Evolutionary conservation across 768 basidiomycete species (phyloP), one percentile per base, ranked within the genome.

Genomic region (Clavaria fumosa): DNA sequence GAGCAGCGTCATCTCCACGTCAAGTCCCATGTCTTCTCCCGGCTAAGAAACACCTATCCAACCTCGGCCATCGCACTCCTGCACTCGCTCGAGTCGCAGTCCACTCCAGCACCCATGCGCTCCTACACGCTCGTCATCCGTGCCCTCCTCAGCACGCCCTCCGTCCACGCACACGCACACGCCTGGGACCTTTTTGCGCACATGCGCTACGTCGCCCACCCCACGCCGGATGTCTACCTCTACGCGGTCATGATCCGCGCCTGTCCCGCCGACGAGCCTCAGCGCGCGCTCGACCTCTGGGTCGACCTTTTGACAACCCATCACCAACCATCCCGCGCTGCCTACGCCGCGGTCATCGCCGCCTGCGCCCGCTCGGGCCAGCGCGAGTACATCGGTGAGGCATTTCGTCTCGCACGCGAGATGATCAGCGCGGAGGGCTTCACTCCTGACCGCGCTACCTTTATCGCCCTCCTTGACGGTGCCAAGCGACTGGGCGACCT

Each of bases 111-210:
- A 0, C 78, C 88, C 0, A 74, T 85, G 50, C 63, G 64, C 27
- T 72, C 81, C 0, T 95, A 96, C 55, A 75, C 73, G 6, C 62
- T 71, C 15, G 57, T 78, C 33, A 79, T 93, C 41, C 59, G 61
- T 4, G 55, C 64, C 31, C 75, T 76, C 23, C 71, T 70, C 47
- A 61, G 62, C 30, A 59, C 62, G 19, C 62, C 59, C 5, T 66
- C 62, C 20, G 59, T 70, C 3, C 47, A 66, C 1, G 71, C 70
- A 2, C 70, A 69, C 22, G 80, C 83, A 0, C 78, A 85, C 43
- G 91, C 84, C 2, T 95, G 88, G 86, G 86, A 97, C 50, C 69
- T 96, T 27, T 96, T 86, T 54, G 64, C 82, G 2, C 93, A 99
- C 55, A 91, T 95, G 84, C 84, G 93, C 32, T 90, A 95, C 43